Evolutionary conservation across 768 basidiomycete genomes (phyloP), one percentile per base, ranked within the genome.

Genomic region (Mycena crocata): DNA sequence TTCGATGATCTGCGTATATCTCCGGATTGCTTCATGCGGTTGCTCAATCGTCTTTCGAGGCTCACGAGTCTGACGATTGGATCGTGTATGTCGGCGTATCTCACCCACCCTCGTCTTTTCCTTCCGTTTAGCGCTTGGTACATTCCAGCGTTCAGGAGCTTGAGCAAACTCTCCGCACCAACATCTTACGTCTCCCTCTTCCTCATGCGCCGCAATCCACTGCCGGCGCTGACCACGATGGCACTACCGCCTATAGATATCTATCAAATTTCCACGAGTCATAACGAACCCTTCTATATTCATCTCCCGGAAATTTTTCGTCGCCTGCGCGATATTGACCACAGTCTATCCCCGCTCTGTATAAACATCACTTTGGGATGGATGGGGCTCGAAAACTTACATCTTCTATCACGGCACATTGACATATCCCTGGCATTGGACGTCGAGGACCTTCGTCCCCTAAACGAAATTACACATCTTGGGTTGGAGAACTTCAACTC

Each of bases 381-480:
- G 49, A 10, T 3, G 17, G n/a, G 30, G 42, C 2, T 17, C 28
- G 26, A 48, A 8, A 48, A 17, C 19, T 35, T 23, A 8, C 14
- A 1, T 32, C 15, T 24, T 12, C 26, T 60, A 14, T 49, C 48
- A 31, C 15, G 7, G 24, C 42, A 62, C 5, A 55, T 55, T 35
- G 61, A 62, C 52, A 10, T 34, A 28, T 35, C 61, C 5, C 35
- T 62, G 42, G 61, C 52, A 4, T 55, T 62, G 40, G 44, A 62
- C 39, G 19, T 45, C 0, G 17, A 39, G 34, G 6, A 3, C 19
- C 23, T n/a, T 14, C 34, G 48, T 46, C 12, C 44, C 14, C 44
- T 55, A 13, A 42, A 52, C 19, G 61, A 62, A 35, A 48, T 62
- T 35, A 55, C 42, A 19, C 52, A 62, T 44, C 44, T 62, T 13